phyloP scores from a whole-genome alignment of 2,329 filamentous ascomycete species.

The Epichloe coenophiala region DNA sequence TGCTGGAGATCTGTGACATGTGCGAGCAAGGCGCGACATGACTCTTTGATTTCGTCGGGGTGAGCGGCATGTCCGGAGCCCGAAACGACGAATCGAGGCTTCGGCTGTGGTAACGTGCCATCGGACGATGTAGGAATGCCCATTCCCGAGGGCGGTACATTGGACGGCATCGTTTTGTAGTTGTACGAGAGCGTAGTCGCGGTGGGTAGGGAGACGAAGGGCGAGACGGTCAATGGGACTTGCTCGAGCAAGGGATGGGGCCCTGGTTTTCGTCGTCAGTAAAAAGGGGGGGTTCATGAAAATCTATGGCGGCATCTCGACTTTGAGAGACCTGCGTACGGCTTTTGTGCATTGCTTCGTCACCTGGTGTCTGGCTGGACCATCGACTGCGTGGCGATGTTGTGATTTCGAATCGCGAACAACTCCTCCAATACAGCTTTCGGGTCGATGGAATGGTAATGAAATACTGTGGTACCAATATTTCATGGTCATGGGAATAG shows the following conservation, averaged over 20 bases:
- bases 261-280: slow-evolving; percentile 29
- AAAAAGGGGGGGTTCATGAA: slow-evolving; percentile 1
- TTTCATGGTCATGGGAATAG: no score
- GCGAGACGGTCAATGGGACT: slow-evolving; percentile 84
- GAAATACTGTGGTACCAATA: no score
- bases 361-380: not conserved
- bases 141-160: slow-evolving; percentile 46
- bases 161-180: slow-evolving; percentile 80
- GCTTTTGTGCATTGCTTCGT: slow-evolving; percentile 19
- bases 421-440: no score
- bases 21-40: slow-evolving; percentile 63
- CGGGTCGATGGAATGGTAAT: no score
- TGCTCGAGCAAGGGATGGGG: slow-evolving; percentile 83
- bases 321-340: slow-evolving; percentile 14
- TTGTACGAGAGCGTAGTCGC: slow-evolving; percentile 90
- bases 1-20: slow-evolving; percentile 59
- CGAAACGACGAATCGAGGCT: slow-evolving; percentile 63
- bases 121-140: slow-evolving; percentile 24
- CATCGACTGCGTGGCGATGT: not conserved
- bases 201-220: slow-evolving; percentile 81
- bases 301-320: not conserved
- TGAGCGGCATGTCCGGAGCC: slow-evolving; percentile 70
- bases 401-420: not conserved
- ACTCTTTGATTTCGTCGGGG: slow-evolving; percentile 71
- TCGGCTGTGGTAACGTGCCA: slow-evolving; percentile 25